Evolutionary conservation across 805 yeast species (phyloP), one percentile per base, ranked within the genome.

Genomic region (Candida alai): DNA sequence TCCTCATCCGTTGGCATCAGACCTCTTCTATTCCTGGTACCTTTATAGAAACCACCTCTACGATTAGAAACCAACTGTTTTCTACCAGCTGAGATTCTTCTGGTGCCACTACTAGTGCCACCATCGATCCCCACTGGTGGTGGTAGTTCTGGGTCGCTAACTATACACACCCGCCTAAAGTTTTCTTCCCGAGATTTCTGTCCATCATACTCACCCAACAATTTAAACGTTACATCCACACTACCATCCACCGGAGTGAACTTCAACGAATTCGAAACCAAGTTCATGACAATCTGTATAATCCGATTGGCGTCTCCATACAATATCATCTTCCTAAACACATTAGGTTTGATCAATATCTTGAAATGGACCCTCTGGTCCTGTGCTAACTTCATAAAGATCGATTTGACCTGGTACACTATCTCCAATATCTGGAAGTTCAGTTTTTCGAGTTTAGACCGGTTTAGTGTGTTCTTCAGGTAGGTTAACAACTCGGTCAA

Each of bases 291-390:
- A 32, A 93, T 82, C 56, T 90, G 98, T 36, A 86, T 76, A 26
- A 93, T 84, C 52, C 97, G 69, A 56, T 87, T 88, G 6, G 93
- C 78, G 58, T 90, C 98, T 2, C 96, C 97, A 58, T 70, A 77
- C 6, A 90, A 60, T 2, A 86, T 73, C 68, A 84, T 73, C 42
- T 74, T 74, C 39, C 83, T 67, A 32, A 75, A 59, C 10, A 62
- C 58, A 43, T 74, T 74, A 5, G 96, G 95, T 23, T 62, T 69
- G 11, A 88, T 54, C 0, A 68, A 56, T n/a, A 87, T 74, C 3
- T 74, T 63, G 30, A 88, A 66, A 40, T 74, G 71, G 10, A 88
- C 94, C 36, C 80, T 68, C 45, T 84, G 90, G 52, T 84, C 94
- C 26, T 68, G 67, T 0, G 95, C 90, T 36, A 84, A 68, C 53